Percentiles rank a stretch among this genome's conserved stretches.
phyloP scores from a whole-genome alignment of 495 filamentous ascomycete species.

The Penicillium coprophilum region DNA sequence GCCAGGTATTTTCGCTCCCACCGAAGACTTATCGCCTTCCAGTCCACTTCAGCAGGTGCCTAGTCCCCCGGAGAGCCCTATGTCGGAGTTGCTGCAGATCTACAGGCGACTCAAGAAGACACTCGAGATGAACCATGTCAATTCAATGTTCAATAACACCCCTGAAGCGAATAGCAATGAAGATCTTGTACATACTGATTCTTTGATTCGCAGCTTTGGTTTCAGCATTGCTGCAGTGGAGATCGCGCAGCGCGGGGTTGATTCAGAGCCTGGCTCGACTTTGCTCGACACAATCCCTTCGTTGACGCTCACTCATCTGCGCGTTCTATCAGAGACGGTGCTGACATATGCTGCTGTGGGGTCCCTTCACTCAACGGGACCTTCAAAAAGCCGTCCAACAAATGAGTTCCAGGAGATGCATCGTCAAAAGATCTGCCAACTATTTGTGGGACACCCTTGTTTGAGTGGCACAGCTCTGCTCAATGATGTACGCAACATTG shows the following conservation, averaged over 20 bases:
- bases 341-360: slow-evolving; percentile 81
- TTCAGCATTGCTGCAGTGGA: slow-evolving; percentile 89
- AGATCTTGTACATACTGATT: slow-evolving; percentile 63
- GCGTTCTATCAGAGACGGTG: slow-evolving; percentile 84
- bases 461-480: slow-evolving; percentile 36
- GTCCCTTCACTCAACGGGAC: slow-evolving; percentile 53
- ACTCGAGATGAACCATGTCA: slow-evolving; percentile 67
- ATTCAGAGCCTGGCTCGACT: slow-evolving; percentile 70
- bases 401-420: slow-evolving; percentile 69
- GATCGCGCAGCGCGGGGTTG: slow-evolving; percentile 86
- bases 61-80: slow-evolving; percentile 41
- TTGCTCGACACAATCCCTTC: slow-evolving; percentile 83
- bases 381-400: slow-evolving; percentile 57
- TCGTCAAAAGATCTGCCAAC: slow-evolving; percentile 70
- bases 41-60: slow-evolving; percentile 38
- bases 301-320: slow-evolving; percentile 80
- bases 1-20: slow-evolving; percentile 45
- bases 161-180: slow-evolving; percentile 41
- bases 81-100: slow-evolving; percentile 73
- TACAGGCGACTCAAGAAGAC: slow-evolving; percentile 81
- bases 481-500: slow-evolving; percentile 50
- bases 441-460: slow-evolving; percentile 64
- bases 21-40: slow-evolving; percentile 35
- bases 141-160: slow-evolving; percentile 46
- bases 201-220: slow-evolving; percentile 71